Evolutionary conservation across 1,284 basidiomycete genomes (phyloP).

Genomic region (Phylloboletellus chloephorus): DNA sequence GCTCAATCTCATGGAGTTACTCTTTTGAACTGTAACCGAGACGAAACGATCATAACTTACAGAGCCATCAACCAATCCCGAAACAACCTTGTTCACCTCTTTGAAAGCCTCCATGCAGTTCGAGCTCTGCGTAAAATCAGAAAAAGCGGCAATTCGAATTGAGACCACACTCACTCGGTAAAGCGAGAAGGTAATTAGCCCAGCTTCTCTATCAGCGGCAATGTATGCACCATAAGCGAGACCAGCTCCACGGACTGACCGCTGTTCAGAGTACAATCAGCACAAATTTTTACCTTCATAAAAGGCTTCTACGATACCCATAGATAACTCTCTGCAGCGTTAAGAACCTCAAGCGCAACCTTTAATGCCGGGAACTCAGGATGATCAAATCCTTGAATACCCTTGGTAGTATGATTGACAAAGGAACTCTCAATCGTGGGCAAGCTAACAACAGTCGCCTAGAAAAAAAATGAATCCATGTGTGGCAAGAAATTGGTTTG

Average conservation of each 20-base stretch:
- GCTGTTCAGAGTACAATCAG: slow-evolving; percentile 37
- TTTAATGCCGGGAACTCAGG: slow-evolving; percentile 82
- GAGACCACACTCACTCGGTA: slow-evolving; percentile 58
- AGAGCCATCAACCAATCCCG: slow-evolving; percentile 70
- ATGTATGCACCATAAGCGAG: slow-evolving; percentile 91
- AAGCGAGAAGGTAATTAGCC: slow-evolving; percentile 75
- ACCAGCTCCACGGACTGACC: slow-evolving; percentile 85
- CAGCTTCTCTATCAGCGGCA: slow-evolving; percentile 75
- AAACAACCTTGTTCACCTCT: slow-evolving; percentile 74
- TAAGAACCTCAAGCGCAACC: slow-evolving; percentile 84
- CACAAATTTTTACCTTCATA: slow-evolving; percentile 6
- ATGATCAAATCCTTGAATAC: slow-evolving; percentile 75
- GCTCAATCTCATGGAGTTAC: slow-evolving; percentile 53
- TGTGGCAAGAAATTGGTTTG: not conserved
- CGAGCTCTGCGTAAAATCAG: slow-evolving; percentile 60
- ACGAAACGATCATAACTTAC: slow-evolving; percentile 43
- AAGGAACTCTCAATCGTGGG: slow-evolving; percentile 95
- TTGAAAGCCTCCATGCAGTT: slow-evolving; percentile 81
- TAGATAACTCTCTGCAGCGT: slow-evolving; percentile 91
- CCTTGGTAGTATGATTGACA: slow-evolving; percentile 75
- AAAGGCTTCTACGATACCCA: slow-evolving; percentile 56
- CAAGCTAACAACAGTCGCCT: slow-evolving; percentile 84
- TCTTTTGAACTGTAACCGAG: not conserved
- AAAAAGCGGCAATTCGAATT: not conserved
- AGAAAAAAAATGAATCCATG: slow-evolving; percentile 8